Evolutionary conservation across 805 yeast genomes (phyloP).

Genomic region (Sungouiozyma ichnusensis): DNA sequence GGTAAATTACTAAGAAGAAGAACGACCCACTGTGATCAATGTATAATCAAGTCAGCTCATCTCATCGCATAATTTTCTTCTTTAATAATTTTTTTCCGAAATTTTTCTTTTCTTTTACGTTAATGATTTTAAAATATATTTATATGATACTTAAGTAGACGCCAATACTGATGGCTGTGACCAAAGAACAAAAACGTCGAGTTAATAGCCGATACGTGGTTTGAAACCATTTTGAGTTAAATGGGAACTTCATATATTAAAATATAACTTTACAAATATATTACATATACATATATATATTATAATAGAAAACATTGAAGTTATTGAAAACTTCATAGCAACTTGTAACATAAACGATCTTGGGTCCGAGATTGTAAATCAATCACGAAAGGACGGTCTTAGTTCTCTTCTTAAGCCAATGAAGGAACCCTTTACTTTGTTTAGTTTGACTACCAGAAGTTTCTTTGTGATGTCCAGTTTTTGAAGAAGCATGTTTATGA

Average conservation of each 20-base stretch:
- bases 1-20: too few relatives aligned
- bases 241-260: too few relatives aligned
- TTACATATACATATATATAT: too few relatives aligned
- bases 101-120: background rate
- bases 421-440: background rate
- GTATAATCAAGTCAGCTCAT: too few relatives aligned
- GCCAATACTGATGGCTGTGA: too few relatives aligned
- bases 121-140: background rate
- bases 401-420: background rate
- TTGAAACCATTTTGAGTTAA: too few relatives aligned
- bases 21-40: too few relatives aligned
- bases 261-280: background rate
- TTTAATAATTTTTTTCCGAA: constrained; percentile 1
- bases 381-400: background rate
- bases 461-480: background rate
- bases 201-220: too few relatives aligned
- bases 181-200: too few relatives aligned
- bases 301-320: background rate
- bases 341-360: background rate
- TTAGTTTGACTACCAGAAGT: background rate
- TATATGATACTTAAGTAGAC: too few relatives aligned
- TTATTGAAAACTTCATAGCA: background rate
- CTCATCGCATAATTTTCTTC: constrained; percentile 4
- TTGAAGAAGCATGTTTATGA: background rate
- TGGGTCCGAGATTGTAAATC: background rate